A percentile compares a stretch with the other conserved stretches of the same genome.
Conservation (phyloP, 2,329 filamentous ascomycete genomes). For the Phaeosphaeriaceae sp. region DNA sequence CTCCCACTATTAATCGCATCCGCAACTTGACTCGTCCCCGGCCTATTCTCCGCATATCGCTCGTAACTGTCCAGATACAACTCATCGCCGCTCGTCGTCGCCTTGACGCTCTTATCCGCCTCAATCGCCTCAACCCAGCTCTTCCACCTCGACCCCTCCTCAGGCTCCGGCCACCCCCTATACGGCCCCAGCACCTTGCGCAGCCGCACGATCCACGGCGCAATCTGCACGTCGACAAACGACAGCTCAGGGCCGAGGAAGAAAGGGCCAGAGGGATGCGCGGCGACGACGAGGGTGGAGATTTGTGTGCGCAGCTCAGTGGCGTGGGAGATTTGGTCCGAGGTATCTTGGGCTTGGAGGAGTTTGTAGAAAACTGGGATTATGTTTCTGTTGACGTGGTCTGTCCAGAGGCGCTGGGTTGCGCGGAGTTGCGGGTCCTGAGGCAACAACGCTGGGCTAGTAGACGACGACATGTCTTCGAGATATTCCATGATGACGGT, state of each 20-base stretch:
- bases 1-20: conserved; percentile 66
- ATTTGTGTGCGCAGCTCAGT: conserved; percentile 72
- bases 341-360: conserved; percentile 68
- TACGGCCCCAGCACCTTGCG: conserved; percentile 70
- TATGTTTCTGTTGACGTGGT: conserved; percentile 80
- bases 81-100: conserved; percentile 71
- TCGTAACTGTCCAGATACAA: conserved; percentile 73
- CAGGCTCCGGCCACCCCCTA: conserved; percentile 69
- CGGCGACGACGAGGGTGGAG: conserved; percentile 64
- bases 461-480: conserved; percentile 68
- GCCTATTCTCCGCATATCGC: conserved; percentile 68
- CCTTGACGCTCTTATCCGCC: conserved; percentile 65
- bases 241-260: conserved; percentile 66
- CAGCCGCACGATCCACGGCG: conserved; percentile 76
- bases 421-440: conserved; percentile 72
- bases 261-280: conserved; percentile 69
- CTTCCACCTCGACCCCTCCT: conserved; percentile 69
- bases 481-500: conserved; percentile 87
- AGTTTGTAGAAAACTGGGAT: conserved; percentile 79
- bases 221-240: conserved; percentile 78
- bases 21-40: conserved; percentile 64
- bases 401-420: conserved; percentile 78
- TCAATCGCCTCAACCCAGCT: conserved; percentile 76
- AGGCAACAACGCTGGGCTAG: conserved; percentile 69
- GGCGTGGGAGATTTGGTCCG: conserved; percentile 65